These are phyloP conservation scores for Gnomoniopsis smithogilvyi DNA, from an alignment of 2,329 filamentous ascomycete species.

Conservation along the genomic window DNA sequence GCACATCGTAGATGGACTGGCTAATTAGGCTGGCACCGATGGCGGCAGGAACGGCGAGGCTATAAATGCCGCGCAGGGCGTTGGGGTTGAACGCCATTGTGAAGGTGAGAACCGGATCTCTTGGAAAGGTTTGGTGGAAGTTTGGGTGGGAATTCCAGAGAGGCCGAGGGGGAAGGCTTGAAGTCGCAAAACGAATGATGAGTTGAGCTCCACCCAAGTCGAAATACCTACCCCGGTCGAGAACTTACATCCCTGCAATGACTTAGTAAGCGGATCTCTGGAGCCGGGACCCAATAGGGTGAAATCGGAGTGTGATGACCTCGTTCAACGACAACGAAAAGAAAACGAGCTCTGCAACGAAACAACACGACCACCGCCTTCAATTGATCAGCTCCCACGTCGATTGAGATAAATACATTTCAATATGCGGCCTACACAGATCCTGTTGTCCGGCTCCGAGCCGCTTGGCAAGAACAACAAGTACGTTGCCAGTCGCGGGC, in stretches of 20 bases:
- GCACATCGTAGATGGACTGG: constrained; percentile 93
- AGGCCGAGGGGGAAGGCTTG: not conserved
- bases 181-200: not conserved
- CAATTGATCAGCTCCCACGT: constrained; percentile 28
- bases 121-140: not conserved
- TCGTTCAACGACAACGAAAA: not conserved
- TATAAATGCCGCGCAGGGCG: constrained; percentile 45
- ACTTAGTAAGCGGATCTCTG: not conserved
- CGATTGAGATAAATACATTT: constrained; percentile 23
- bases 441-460: constrained; percentile 36
- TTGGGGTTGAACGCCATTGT: constrained; percentile 43
- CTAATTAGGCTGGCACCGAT: constrained; percentile 66
- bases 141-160: not conserved
- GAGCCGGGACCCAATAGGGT: constrained; percentile 10
- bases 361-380: constrained; percentile 10
- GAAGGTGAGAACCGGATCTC: not conserved
- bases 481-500: constrained; percentile 32
- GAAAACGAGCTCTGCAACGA: not conserved
- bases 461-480: constrained; percentile 40
- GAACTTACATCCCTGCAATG: too few species aligned
- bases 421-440: constrained; percentile 47
- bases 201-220: not conserved
- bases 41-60: constrained; percentile 69
- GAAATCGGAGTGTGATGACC: not conserved
- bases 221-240: not conserved